Conservation (phyloP, 768 basidiomycete genomes). For the Agaricus subrufescens region DNA sequence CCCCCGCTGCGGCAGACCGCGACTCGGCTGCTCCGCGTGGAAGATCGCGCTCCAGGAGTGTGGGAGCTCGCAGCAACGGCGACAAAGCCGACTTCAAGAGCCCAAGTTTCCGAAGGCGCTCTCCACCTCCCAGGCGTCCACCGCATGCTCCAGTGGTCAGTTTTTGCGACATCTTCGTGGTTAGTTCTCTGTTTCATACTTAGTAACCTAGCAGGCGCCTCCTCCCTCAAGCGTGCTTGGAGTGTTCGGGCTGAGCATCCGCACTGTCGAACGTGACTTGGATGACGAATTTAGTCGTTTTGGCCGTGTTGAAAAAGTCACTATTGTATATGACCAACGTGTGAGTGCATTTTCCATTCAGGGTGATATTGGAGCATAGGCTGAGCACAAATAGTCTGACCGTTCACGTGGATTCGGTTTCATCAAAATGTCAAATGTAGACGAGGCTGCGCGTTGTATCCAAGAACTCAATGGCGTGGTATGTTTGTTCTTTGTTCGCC, state of each 20-base stretch:
- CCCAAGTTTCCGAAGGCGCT: slow-evolving; percentile 52
- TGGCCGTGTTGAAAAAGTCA: slow-evolving; percentile 91
- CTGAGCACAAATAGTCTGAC: slow-evolving; percentile 51
- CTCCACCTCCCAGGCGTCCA: slow-evolving; percentile 59
- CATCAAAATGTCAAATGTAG: slow-evolving; percentile 87
- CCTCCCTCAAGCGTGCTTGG: slow-evolving; percentile 88
- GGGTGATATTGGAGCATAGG: background rate
- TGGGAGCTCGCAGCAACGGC: slow-evolving; percentile 40
- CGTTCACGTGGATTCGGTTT: slow-evolving; percentile 98
- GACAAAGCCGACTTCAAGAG: slow-evolving; percentile 33
- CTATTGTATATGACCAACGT: slow-evolving; percentile 94
- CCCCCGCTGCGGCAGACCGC: slow-evolving; percentile 44
- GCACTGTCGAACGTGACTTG: slow-evolving; percentile 89
- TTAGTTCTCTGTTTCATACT: slow-evolving; percentile 11
- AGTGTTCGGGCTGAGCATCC: slow-evolving; percentile 97
- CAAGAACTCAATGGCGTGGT: slow-evolving; percentile 90
- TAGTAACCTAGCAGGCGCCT: slow-evolving; percentile 66
- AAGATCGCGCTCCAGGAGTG: slow-evolving; percentile 74
- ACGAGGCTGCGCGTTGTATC: slow-evolving; percentile 86
- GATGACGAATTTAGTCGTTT: slow-evolving; percentile 91
- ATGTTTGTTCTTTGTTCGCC: slow-evolving; percentile 25
- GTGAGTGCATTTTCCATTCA: slow-evolving; percentile 45
- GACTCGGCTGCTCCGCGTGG: slow-evolving; percentile 55
- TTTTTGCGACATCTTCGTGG: slow-evolving; percentile 17
- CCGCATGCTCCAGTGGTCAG: slow-evolving; percentile 72